A percentile compares a stretch with the other conserved stretches of the same genome.
Conservation (phyloP, 768 basidiomycete genomes). For the Hypsizygus marmoreus region DNA sequence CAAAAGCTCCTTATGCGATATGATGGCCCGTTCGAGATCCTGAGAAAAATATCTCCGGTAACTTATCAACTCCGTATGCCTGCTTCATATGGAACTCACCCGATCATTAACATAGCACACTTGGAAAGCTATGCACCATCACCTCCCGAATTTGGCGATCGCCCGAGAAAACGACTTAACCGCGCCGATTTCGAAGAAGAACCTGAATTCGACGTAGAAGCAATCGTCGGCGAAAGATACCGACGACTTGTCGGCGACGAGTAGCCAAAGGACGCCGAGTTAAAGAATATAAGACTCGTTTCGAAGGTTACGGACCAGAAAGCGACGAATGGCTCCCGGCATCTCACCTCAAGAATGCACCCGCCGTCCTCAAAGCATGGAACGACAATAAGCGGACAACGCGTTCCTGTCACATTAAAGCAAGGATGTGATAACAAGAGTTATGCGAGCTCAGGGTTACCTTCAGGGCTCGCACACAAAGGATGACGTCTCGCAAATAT, state of each 20-base stretch:
- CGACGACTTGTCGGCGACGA: too few relatives aligned
- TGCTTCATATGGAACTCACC: conserved; percentile 28
- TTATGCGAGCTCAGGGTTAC: too few relatives aligned
- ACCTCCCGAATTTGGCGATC: conserved; percentile 21
- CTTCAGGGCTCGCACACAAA: too few relatives aligned
- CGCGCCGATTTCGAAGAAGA: conserved; percentile 14
- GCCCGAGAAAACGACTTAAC: conserved; percentile 5
- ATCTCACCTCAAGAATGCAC: conserved; percentile 18
- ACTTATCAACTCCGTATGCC: conserved; percentile 31
- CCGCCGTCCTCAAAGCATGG: too few relatives aligned
- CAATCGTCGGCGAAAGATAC: conserved; percentile 15
- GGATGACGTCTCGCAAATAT: too few relatives aligned
- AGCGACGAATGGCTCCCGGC: conserved; percentile 25
- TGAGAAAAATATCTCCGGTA: conserved; percentile 23
- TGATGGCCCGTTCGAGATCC: conserved; percentile 33
- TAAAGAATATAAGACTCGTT: conserved; percentile 19
- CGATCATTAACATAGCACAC: conserved; percentile 34
- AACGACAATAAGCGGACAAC: too few relatives aligned
- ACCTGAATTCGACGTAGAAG: conserved; percentile 23
- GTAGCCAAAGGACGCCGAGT: conserved; percentile 4
- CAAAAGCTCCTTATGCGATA: conserved; percentile 27
- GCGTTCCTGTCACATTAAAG: too few relatives aligned
- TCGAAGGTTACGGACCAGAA: conserved; percentile 21
- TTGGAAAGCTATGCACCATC: conserved; percentile 26
- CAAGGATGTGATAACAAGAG: too few relatives aligned